Evolutionary conservation across 2,329 filamentous ascomycete species (phyloP).

Genomic region (Botrytis porri): DNA sequence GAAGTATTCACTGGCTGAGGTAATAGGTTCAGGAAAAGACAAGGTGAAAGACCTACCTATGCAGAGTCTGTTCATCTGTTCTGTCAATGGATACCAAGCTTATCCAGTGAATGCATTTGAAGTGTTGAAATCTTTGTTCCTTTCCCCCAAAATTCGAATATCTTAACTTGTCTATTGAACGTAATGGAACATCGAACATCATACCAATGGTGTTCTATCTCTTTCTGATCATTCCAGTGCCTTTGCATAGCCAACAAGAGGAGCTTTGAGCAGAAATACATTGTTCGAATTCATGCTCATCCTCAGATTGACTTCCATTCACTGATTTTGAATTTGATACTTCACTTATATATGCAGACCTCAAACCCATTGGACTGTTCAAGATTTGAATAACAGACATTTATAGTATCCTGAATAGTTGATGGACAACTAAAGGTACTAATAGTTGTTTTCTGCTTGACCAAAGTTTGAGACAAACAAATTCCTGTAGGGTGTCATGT

Average conservation of each 20-base stretch:
- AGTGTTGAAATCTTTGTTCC: background rate
- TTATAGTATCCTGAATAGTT: background rate
- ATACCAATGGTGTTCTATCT: fast-evolving
- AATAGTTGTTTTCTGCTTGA: background rate
- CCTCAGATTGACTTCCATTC: background rate
- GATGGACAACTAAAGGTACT: fast-evolving
- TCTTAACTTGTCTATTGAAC: background rate
- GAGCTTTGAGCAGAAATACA: background rate
- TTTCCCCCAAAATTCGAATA: background rate
- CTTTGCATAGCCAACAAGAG: fast-evolving
- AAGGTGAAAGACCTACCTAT: background rate
- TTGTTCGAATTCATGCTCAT: background rate
- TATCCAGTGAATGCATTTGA: background rate
- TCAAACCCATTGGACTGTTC: fast-evolving
- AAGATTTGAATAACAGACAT: background rate
- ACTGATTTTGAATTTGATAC: background rate
- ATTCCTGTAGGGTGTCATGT: background rate
- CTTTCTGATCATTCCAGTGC: fast-evolving
- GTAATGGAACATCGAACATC: fast-evolving
- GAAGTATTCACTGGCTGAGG: background rate
- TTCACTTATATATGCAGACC: background rate
- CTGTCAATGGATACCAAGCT: background rate
- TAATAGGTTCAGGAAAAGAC: fast-evolving
- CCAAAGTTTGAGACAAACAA: background rate
- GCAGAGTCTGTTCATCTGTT: background rate